Percentiles rank a stretch among this genome's conserved stretches.
Evolutionary conservation across 768 basidiomycete species (phyloP).

Genomic region (Lenzites betulinus): DNA sequence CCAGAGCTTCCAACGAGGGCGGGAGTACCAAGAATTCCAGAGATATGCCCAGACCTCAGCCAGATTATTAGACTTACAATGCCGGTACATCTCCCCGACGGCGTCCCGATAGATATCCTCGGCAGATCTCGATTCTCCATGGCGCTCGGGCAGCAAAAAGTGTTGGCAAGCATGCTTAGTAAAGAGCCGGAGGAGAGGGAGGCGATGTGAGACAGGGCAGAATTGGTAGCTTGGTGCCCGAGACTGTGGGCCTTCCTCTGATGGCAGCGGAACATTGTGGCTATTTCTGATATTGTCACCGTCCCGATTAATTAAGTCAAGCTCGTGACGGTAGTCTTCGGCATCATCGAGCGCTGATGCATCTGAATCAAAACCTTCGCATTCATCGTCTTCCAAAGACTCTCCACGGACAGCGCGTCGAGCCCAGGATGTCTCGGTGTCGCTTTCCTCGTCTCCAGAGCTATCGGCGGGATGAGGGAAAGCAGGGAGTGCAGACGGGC

Average conservation of each 20-base stretch:
- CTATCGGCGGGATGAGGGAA: no score
- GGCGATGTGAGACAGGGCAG: neutral
- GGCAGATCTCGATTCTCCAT: neutral
- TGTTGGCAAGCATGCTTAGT: neutral
- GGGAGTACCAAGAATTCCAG: constrained; percentile 35
- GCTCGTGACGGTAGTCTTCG: neutral
- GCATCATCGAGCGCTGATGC: neutral
- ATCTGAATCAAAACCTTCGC: neutral
- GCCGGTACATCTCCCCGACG: neutral
- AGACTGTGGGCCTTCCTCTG: neutral
- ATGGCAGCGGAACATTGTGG: no score
- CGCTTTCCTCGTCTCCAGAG: no score
- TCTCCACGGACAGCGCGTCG: no score
- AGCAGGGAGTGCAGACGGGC: no score
- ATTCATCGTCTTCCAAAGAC: neutral
- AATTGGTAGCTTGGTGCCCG: neutral
- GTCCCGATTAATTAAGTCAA: neutral
- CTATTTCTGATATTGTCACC: neutral
- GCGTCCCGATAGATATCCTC: neutral
- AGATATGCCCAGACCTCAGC: constrained; percentile 31
- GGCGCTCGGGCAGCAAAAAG: neutral
- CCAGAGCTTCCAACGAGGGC: constrained; percentile 31
- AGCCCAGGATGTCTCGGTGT: no score
- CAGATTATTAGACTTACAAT: neutral
- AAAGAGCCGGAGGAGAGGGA: neutral